phyloP scores from a whole-genome alignment of 1,284 basidiomycete genomes.

The Chiua sp. region DNA sequence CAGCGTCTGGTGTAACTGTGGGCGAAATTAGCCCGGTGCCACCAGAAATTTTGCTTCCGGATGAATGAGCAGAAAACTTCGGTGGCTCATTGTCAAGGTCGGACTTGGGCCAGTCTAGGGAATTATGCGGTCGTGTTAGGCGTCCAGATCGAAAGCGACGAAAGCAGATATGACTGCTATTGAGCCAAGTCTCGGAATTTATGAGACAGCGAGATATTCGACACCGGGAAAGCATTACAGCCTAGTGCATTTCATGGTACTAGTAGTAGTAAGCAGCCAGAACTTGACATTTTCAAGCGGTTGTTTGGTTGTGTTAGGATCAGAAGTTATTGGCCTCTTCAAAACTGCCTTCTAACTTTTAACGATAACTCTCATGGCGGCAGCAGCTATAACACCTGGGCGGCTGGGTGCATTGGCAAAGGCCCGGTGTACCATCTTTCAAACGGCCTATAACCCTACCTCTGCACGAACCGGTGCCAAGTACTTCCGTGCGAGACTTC shows the following conservation, averaged over 20 bases:
- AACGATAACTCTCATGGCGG: constrained; percentile 22
- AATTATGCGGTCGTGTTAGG: not conserved
- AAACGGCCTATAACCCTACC: constrained; percentile 84
- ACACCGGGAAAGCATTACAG: constrained; percentile 19
- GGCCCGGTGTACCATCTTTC: constrained; percentile 76
- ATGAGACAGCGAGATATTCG: constrained; percentile 15
- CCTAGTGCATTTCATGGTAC: not conserved
- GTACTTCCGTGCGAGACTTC: constrained; percentile 76
- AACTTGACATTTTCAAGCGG: constrained; percentile 11
- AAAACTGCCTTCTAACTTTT: not conserved
- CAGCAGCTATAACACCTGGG: constrained; percentile 43
- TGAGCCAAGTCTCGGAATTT: constrained; percentile 20
- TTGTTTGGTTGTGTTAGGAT: constrained; percentile 27
- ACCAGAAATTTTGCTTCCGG: not conserved
- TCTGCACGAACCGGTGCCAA: constrained; percentile 83
- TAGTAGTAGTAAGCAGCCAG: not conserved
- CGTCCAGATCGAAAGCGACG: constrained; percentile 19
- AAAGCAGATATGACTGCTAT: constrained; percentile 18
- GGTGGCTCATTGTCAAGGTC: not conserved
- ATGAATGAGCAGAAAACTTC: not conserved
- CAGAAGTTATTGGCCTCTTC: constrained; percentile 5
- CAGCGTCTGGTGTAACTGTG: constrained; percentile 13
- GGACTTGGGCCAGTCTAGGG: constrained; percentile 4
- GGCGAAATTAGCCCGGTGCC: not conserved
- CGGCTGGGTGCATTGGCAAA: constrained; percentile 59